Evolutionary conservation across 1,139 yeast species (phyloP).

Genomic region (Kurtzmaniella natalensis): DNA sequence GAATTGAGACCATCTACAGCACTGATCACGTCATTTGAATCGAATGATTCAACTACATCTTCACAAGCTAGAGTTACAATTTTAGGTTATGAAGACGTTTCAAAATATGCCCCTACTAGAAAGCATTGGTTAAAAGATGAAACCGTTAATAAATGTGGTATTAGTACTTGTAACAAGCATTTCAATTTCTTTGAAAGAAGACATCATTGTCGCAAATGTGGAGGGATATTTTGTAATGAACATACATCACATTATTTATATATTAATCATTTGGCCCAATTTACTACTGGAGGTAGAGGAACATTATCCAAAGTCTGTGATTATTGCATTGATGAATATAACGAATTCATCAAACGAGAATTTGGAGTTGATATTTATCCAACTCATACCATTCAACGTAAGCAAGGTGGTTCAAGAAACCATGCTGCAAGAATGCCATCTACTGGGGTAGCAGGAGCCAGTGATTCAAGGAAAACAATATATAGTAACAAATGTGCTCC

Average conservation of each 20-base stretch:
- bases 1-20: slow-evolving; percentile 16
- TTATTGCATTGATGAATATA: slow-evolving; percentile 67
- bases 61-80: slow-evolving; percentile 7
- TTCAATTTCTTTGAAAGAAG: slow-evolving; percentile 79
- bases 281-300: slow-evolving; percentile 74
- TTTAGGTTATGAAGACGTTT: slow-evolving; percentile 24
- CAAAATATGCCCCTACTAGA: slow-evolving; percentile 50
- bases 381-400: slow-evolving; percentile 3
- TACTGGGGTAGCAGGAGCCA: slow-evolving; percentile 13
- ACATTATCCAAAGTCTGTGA: slow-evolving; percentile 77
- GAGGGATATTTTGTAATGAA: slow-evolving; percentile 81
- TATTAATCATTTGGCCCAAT: slow-evolving; percentile 66
- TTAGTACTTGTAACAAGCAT: slow-evolving; percentile 50
- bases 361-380: slow-evolving; percentile 26
- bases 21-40: slow-evolving; percentile 35
- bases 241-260: slow-evolving; percentile 52
- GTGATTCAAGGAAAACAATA: slow-evolving; percentile 1
- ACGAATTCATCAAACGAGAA: slow-evolving; percentile 41
- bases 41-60: slow-evolving; percentile 25
- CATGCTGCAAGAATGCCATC: slow-evolving; percentile 10
- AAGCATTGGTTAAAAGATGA: slow-evolving; percentile 81
- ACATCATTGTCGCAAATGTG: slow-evolving; percentile 94
- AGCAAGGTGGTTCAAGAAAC: neutral
- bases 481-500: slow-evolving; percentile 5
- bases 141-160: slow-evolving; percentile 57